Evolutionary conservation across 192 early-diverging fungal genomes (phyloP).

Genomic region (Podila horticola): DNA sequence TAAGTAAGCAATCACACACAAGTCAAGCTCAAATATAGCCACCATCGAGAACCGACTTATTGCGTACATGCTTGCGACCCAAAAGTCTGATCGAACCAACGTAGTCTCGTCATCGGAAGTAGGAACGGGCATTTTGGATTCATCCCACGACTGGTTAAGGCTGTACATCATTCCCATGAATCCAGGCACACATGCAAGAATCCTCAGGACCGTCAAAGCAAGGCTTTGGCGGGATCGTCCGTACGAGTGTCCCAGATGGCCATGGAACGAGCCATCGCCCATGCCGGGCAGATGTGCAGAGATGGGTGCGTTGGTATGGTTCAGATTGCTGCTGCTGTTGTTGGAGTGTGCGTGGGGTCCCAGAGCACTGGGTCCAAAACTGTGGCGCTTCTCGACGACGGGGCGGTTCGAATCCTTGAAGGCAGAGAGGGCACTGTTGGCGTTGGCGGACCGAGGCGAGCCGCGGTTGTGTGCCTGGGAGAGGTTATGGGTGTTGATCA

Average conservation of each 20-base stretch:
- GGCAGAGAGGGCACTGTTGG: conserved; percentile 6
- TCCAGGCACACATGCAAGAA: conserved; percentile 25
- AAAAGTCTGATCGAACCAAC: conserved; percentile 39
- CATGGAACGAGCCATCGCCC: conserved; percentile 1
- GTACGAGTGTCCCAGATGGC: conserved; percentile 35
- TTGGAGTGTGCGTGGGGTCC: background rate
- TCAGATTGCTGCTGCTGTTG: conserved; percentile 2
- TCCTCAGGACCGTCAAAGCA: conserved; percentile 21
- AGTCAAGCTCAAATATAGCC: background rate
- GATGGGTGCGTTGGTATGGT: background rate
- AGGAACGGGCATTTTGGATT: background rate
- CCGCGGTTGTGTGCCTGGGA: conserved; percentile 51
- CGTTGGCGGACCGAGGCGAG: conserved; percentile 38
- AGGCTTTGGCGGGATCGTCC: conserved; percentile 28
- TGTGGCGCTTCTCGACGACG: conserved; percentile 36
- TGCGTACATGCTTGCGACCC: conserved; percentile 42
- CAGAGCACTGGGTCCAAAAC: conserved; percentile 24
- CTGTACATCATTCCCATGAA: conserved; percentile 36
- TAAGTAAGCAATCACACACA: background rate
- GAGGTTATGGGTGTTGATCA: conserved; percentile 51
- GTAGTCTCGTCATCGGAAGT: background rate
- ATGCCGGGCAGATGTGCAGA: background rate
- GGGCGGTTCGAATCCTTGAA: conserved; percentile 33
- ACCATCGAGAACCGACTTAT: background rate
- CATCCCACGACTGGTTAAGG: conserved; percentile 3